Evolutionary conservation across 352 stramenopile species (phyloP), one percentile per base, ranked within the genome.

Genomic region (Phytophthora sojae): DNA sequence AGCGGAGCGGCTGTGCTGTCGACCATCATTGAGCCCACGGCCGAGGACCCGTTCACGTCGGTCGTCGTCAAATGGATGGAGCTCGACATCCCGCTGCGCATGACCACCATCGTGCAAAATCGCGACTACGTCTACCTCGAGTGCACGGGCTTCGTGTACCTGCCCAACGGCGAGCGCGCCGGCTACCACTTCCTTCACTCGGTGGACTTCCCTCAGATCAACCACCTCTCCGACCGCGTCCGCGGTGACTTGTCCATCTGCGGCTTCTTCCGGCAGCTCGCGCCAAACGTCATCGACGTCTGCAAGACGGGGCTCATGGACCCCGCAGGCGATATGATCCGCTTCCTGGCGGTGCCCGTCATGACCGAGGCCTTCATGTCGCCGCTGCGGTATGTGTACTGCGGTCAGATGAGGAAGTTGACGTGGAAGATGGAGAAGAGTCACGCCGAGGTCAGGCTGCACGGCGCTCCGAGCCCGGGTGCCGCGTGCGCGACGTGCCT

Each of bases 371-470:
- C 59, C 4, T 72, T 89, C 55, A 62, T 85, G 21, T 81, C 79
- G 11, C 49, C 61, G 2, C 37, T 71, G 44, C 59, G 57, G 17
- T 75, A 77, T 29, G 70, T 77, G 17, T 70, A 81, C 54, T 90
- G 80, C 49, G 79, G 71, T 1, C 76, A 88, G 51, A 88, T 88
- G 80, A 77, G 86, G 35, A 90, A 90, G 66, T 62, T 90, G 44
- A 76, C 75, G 60, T 90, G 82, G 82, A 75, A 80, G 17, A 72
- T 88, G 77, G 60, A 79, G 65, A 76, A 76, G 57, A 66, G 53
- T 37, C 69, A 76, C 53, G 45, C 58, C 1, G 69, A 76, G 37
- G 64, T 64, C 9, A 58, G 69, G 26, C 64, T 55, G 21, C 69
- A 73, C 6, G 69, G 69, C 6, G 57, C 57, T 19, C 65, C 70